Percentiles rank a stretch among this genome's conserved stretches.
Evolutionary conservation across 495 filamentous ascomycete genomes (phyloP).

Genomic region (Aspergillus avenaceus): DNA sequence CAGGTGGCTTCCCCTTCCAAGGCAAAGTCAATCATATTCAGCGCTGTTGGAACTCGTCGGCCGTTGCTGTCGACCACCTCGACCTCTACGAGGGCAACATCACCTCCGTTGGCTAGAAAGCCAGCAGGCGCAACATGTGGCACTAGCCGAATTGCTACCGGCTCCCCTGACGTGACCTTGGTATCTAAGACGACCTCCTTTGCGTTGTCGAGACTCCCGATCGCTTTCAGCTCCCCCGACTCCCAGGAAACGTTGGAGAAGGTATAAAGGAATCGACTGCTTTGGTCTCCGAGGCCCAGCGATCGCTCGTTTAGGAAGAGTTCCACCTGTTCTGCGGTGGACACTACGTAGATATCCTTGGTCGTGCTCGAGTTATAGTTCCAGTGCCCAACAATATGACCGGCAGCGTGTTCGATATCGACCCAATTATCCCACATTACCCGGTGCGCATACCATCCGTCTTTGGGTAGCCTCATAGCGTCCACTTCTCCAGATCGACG

Average conservation of each 20-base stretch:
- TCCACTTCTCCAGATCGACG: slow-evolving; percentile 8
- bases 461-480: slow-evolving; percentile 5
- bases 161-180: slow-evolving; percentile 1
- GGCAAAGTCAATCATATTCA: slow-evolving; percentile 4
- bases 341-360: slow-evolving; percentile 4
- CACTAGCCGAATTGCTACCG: slow-evolving; percentile 4
- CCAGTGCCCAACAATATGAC: slow-evolving; percentile 11
- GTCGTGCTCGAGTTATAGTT: slow-evolving; percentile 7
- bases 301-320: neutral
- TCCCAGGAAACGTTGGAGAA: slow-evolving; percentile 8
- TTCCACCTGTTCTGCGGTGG: slow-evolving; percentile 5
- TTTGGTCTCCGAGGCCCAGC: slow-evolving; percentile 5
- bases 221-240: slow-evolving; percentile 1
- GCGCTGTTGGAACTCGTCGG: neutral
- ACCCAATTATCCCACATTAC: slow-evolving; percentile 16
- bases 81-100: slow-evolving; percentile 5
- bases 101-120: slow-evolving; percentile 10
- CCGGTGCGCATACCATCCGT: slow-evolving; percentile 8
- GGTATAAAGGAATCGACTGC: slow-evolving; percentile 3
- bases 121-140: neutral
- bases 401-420: slow-evolving; percentile 1
- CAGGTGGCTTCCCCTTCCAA: slow-evolving; percentile 2
- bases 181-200: neutral
- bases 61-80: slow-evolving; percentile 1
- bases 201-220: neutral